phyloP scores from a whole-genome alignment of 352 stramenopile genomes.

The Pythium folliculosum region DNA sequence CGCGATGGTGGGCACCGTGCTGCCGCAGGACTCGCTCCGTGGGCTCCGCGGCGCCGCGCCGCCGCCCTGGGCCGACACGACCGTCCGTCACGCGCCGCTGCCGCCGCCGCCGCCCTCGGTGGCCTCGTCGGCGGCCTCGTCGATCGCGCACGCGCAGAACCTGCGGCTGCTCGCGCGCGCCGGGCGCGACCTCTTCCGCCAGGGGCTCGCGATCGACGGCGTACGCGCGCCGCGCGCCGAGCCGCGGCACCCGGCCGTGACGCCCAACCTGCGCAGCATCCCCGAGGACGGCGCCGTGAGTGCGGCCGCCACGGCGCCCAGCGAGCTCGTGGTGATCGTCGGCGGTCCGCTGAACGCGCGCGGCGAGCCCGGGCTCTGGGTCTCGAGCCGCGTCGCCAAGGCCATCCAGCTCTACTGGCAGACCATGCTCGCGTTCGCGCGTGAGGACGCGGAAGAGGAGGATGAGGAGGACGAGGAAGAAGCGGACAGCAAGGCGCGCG shows the following conservation, averaged over 20 bases:
- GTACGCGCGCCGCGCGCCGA: conserved; percentile 37
- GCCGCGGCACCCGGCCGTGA: conserved; percentile 46
- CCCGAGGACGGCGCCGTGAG: conserved; percentile 37
- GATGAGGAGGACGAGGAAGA: conserved; percentile 9
- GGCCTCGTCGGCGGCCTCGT: conserved; percentile 8
- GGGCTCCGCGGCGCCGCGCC: conserved; percentile 10
- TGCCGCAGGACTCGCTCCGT: conserved; percentile 55
- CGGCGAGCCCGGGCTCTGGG: conserved; percentile 36
- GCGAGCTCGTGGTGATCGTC: conserved; percentile 56
- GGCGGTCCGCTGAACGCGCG: conserved; percentile 36
- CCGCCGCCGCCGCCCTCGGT: conserved; percentile 18
- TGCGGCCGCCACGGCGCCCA: conserved; percentile 11
- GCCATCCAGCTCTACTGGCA: conserved; percentile 61
- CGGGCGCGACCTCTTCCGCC: conserved; percentile 62
- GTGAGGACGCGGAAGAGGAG: conserved; percentile 32
- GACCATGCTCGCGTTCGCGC: conserved; percentile 38
- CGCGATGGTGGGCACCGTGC: conserved; percentile 42
- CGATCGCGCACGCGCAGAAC: conserved; percentile 14
- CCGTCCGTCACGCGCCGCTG: no score
- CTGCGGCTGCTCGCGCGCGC: conserved; percentile 49
- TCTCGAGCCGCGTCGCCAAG: conserved; percentile 40
- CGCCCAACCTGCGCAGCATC: conserved; percentile 56
- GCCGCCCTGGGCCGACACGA: no score
- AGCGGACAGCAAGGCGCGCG: conserved; percentile 4
- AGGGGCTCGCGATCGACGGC: conserved; percentile 54